A percentile compares a stretch with the other conserved stretches of the same genome.
Evolutionary conservation across 805 yeast genomes (phyloP).

Genomic region (Sungouiozyma intestinalis): DNA sequence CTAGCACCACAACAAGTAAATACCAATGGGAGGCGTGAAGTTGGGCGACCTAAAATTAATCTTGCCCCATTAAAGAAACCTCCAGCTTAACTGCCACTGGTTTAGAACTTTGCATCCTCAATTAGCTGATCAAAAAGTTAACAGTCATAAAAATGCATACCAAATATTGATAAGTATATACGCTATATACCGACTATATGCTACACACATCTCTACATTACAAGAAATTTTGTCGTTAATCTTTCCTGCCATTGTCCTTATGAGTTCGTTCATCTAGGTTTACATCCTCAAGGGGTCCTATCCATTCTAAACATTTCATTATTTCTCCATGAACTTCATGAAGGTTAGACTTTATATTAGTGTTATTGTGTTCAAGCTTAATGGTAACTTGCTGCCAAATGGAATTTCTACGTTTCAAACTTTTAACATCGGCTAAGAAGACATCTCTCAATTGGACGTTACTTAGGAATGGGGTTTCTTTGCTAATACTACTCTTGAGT

Average conservation of each 20-base stretch:
- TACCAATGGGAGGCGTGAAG: constrained; percentile 15
- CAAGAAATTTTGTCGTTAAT: neutral
- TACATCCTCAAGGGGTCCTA: constrained; percentile 29
- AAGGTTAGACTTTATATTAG: constrained; percentile 51
- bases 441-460: constrained; percentile 65
- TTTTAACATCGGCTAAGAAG: constrained; percentile 32
- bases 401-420: constrained; percentile 29
- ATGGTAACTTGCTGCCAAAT: constrained; percentile 52
- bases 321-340: constrained; percentile 80
- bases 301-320: constrained; percentile 84
- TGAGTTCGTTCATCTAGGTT: neutral
- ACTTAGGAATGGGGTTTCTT: constrained; percentile 38
- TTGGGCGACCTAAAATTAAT: constrained; percentile 25
- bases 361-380: constrained; percentile 47
- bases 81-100: constrained; percentile 4
- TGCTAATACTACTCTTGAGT: constrained; percentile 18
- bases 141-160: neutral
- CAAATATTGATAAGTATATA: neutral
- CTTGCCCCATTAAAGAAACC: constrained; percentile 11
- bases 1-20: constrained; percentile 5
- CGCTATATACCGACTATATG: neutral
- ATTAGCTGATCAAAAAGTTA: neutral
- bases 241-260: neutral
- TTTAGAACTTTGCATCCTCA: too few species aligned
- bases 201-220: neutral